Evolutionary conservation across 805 yeast species (phyloP).

Genomic region (Hanseniaspora mollemarum): DNA sequence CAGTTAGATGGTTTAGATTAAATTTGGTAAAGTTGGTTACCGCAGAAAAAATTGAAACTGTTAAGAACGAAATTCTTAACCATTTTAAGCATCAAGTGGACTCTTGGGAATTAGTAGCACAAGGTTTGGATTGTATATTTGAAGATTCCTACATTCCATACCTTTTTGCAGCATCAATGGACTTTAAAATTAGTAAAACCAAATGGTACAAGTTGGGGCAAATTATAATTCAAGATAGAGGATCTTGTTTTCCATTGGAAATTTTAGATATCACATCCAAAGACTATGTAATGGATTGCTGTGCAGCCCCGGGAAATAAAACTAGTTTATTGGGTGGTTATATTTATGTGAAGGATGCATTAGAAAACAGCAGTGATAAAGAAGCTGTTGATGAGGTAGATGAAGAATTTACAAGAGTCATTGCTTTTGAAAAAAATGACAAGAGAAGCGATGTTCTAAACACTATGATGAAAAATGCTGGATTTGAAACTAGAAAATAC

Average conservation of each 20-base stretch:
- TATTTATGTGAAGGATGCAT: conserved; percentile 29
- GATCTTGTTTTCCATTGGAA: conserved; percentile 91
- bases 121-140: conserved; percentile 47
- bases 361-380: conserved; percentile 20
- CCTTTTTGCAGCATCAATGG: conserved; percentile 72
- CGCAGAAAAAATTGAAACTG: conserved; percentile 25
- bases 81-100: conserved; percentile 37
- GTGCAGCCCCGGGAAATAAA: conserved; percentile 98
- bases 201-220: conserved; percentile 62
- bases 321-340: conserved; percentile 82
- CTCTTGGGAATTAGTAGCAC: conserved; percentile 33
- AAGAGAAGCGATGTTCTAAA: conserved; percentile 57
- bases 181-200: conserved; percentile 55
- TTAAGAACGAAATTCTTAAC: conserved; percentile 23
- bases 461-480: conserved; percentile 73
- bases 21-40: conserved; percentile 47
- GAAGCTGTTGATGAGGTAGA: conserved; percentile 12
- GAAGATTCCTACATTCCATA: conserved; percentile 63
- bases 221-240: conserved; percentile 86
- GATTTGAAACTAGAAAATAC: conserved; percentile 32
- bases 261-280: conserved; percentile 56
- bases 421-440: conserved; percentile 81
- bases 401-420: conserved; percentile 34
- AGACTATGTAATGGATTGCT: conserved; percentile 70
- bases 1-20: conserved; percentile 68